phyloP scores from a whole-genome alignment of 768 basidiomycete genomes.

The Suillus paluster region DNA sequence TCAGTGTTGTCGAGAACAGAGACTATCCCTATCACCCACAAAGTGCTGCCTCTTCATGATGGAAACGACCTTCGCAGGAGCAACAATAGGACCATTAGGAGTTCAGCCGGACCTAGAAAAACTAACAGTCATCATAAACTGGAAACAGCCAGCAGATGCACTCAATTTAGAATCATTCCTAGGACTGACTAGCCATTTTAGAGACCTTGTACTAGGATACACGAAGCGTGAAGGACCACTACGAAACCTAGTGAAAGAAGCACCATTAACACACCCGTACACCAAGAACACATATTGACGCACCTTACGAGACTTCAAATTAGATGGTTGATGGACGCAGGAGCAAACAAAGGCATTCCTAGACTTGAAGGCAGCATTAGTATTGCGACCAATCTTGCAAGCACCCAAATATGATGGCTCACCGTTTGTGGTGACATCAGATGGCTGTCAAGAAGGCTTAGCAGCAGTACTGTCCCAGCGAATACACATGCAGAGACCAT shows the following conservation, averaged over 20 bases:
- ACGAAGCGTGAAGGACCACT: conserved; percentile 36
- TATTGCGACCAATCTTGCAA: conserved; percentile 37
- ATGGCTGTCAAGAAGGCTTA: conserved; percentile 39
- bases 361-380: conserved; percentile 34
- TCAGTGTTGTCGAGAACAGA: conserved; percentile 25
- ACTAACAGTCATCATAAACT: conserved; percentile 42
- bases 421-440: conserved; percentile 42
- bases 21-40: conserved; percentile 30
- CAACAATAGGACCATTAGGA: conserved; percentile 35
- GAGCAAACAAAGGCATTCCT: too few species aligned
- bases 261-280: conserved; percentile 22
- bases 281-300: conserved; percentile 22
- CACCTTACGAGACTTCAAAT: conserved; percentile 13
- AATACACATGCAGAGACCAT: conserved; percentile 16
- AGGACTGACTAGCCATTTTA: conserved; percentile 40
- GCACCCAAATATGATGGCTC: conserved; percentile 37
- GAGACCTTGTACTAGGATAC: conserved; percentile 39
- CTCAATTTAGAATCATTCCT: conserved; percentile 39
- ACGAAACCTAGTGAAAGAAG: conserved; percentile 26
- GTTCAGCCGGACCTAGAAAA: conserved; percentile 42
- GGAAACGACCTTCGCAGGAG: conserved; percentile 36
- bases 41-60: neutral
- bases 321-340: too few species aligned
- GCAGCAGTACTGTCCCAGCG: conserved; percentile 36
- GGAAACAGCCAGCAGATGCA: conserved; percentile 32